phyloP scores from a whole-genome alignment of 2,329 filamentous ascomycete species.

The Curvularia sp. region DNA sequence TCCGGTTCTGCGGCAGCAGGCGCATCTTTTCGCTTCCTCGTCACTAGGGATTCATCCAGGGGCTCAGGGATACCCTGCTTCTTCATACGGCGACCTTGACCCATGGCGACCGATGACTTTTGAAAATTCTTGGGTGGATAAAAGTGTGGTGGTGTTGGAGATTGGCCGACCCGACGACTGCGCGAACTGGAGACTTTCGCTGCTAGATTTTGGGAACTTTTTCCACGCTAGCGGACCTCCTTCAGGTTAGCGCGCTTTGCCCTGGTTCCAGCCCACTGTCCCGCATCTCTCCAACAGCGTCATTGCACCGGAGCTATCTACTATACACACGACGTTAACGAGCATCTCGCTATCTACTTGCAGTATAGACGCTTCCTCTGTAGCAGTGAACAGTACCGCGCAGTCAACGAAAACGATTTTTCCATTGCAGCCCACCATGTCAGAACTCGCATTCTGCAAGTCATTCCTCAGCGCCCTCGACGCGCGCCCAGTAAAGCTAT shows the following conservation, averaged over 20 bases:
- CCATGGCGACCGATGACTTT: slow-evolving; percentile 64
- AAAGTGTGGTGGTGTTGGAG: slow-evolving; percentile 10
- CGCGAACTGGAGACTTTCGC: slow-evolving; percentile 32
- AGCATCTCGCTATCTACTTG: not conserved
- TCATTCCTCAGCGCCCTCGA: slow-evolving; percentile 83
- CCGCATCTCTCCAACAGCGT: slow-evolving; percentile 39
- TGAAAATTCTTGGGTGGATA: not conserved
- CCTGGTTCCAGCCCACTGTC: slow-evolving; percentile 19
- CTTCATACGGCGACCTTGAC: slow-evolving; percentile 88
- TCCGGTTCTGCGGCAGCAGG: slow-evolving; percentile 59
- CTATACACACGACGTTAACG: not conserved
- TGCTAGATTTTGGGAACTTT: slow-evolving; percentile 27
- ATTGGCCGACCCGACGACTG: slow-evolving; percentile 18
- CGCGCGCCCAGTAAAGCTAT: slow-evolving; percentile 78
- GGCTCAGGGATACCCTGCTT: slow-evolving; percentile 89
- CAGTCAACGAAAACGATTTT: not conserved
- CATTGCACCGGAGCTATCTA: slow-evolving; percentile 31
- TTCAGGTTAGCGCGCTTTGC: slow-evolving; percentile 12
- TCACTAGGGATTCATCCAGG: slow-evolving; percentile 76
- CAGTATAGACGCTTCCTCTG: not conserved
- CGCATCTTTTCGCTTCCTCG: slow-evolving; percentile 85
- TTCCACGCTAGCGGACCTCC: slow-evolving; percentile 23
- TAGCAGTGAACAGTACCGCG: not conserved
- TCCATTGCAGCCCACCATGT: slow-evolving; percentile 36
- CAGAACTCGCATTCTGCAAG: slow-evolving; percentile 84